phyloP scores from a whole-genome alignment of 768 basidiomycete species.

The Melanogaster broomeanus region DNA sequence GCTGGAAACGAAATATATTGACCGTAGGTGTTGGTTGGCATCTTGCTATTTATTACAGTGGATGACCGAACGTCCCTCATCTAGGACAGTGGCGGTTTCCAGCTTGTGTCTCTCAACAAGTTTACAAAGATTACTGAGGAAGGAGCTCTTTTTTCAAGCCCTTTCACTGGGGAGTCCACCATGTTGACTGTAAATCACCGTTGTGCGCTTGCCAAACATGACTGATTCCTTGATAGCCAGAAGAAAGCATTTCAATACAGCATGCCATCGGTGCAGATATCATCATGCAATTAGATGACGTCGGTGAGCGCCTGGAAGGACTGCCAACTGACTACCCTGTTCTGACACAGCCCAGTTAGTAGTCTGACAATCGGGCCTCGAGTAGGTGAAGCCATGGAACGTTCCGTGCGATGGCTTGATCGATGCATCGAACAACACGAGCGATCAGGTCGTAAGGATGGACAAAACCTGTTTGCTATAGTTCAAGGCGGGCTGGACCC shows the following conservation, averaged over 20 bases:
- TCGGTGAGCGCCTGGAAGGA: slow-evolving; percentile 53
- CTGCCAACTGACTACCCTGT: not conserved
- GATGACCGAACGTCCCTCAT: not conserved
- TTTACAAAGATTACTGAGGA: slow-evolving; percentile 88
- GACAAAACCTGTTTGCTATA: slow-evolving; percentile 89
- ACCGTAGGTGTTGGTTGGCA: slow-evolving; percentile 53
- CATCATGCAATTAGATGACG: slow-evolving; percentile 94
- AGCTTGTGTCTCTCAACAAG: slow-evolving; percentile 81
- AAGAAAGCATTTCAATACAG: slow-evolving; percentile 89
- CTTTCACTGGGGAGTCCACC: slow-evolving; percentile 84
- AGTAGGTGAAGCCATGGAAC: slow-evolving; percentile 85
- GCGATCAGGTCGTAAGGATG: slow-evolving; percentile 58
- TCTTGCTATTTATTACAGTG: not conserved
- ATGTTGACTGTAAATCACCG: slow-evolving; percentile 71
- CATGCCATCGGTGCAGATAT: slow-evolving; percentile 92
- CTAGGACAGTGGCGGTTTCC: slow-evolving; percentile 90
- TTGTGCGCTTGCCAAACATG: not conserved
- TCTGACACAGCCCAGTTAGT: slow-evolving; percentile 50
- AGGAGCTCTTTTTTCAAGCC: slow-evolving; percentile 82
- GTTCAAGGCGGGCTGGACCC: slow-evolving; percentile 86
- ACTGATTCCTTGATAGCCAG: slow-evolving; percentile 54
- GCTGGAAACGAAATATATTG: slow-evolving; percentile 83
- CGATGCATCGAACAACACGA: slow-evolving; percentile 81
- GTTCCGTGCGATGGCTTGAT: slow-evolving; percentile 89
- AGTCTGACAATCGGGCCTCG: slow-evolving; percentile 80